Percentiles rank a stretch among this genome's conserved stretches.
Conservation (phyloP, 805 yeast species). For the Sugiyamaella lignohabitans region DNA sequence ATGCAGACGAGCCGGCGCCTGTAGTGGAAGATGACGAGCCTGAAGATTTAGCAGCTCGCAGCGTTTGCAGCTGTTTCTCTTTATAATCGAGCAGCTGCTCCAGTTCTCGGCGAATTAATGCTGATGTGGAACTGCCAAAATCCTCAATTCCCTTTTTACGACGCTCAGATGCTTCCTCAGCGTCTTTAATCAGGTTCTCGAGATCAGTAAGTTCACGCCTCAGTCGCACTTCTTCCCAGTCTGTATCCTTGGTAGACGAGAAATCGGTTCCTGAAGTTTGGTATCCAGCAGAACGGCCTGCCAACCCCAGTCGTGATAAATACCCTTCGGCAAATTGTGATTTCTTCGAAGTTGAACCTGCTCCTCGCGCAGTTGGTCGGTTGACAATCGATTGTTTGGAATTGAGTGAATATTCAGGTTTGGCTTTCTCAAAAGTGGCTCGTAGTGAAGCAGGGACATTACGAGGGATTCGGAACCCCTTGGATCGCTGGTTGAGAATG, state of each 20-base stretch:
- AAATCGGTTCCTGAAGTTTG: constrained; percentile 60
- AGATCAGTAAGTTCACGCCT: constrained; percentile 71
- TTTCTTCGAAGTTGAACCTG: constrained; percentile 22
- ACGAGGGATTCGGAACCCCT: constrained; percentile 78
- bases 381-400: constrained; percentile 46
- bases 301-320: constrained; percentile 51
- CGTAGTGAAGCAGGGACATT: constrained; percentile 91
- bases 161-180: constrained; percentile 43
- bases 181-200: constrained; percentile 56
- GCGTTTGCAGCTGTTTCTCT: constrained; percentile 46
- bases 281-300: constrained; percentile 27
- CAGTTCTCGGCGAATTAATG: constrained; percentile 53
- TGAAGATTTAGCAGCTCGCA: constrained; percentile 28
- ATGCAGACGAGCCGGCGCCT: constrained; percentile 6
- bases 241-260: constrained; percentile 53
- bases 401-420: constrained; percentile 51
- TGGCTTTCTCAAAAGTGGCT: constrained; percentile 84
- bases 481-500: constrained; percentile 82
- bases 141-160: constrained; percentile 32
- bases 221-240: constrained; percentile 87
- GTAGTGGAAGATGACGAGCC: too few species aligned
- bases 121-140: constrained; percentile 29
- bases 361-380: constrained; percentile 13
- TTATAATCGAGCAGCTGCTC: constrained; percentile 79
- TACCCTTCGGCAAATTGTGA: constrained; percentile 41